These are phyloP conservation scores for Leptographium lundbergii DNA, from an alignment of 2,329 filamentous ascomycete genomes.

Conservation along the genomic window DNA sequence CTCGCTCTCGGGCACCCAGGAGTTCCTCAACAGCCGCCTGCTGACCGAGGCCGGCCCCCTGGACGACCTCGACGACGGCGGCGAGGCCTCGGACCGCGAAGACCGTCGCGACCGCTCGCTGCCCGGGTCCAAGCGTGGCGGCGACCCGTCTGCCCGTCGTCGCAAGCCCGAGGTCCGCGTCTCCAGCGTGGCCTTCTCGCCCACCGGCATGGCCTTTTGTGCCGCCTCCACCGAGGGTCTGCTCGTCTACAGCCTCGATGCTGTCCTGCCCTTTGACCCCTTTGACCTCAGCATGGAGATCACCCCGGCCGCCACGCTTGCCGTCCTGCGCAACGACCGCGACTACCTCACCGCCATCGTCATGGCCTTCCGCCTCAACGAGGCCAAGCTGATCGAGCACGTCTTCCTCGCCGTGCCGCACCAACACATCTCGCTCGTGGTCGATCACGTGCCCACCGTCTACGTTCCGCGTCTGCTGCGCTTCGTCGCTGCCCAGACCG, in stretches of 20 bases:
- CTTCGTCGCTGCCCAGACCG: slow-evolving; percentile 77
- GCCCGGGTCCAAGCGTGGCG: slow-evolving; percentile 74
- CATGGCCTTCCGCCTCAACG: slow-evolving; percentile 95
- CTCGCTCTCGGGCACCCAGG: slow-evolving; percentile 90
- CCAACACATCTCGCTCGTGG: slow-evolving; percentile 61
- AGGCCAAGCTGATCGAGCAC: slow-evolving; percentile 64
- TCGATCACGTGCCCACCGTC: slow-evolving; percentile 66
- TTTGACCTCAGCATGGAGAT: slow-evolving; percentile 93
- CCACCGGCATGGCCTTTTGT: slow-evolving; percentile 81
- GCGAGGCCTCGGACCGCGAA: slow-evolving; percentile 80
- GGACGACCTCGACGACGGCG: slow-evolving; percentile 75
- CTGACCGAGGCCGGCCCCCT: slow-evolving; percentile 82
- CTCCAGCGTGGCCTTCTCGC: slow-evolving; percentile 72
- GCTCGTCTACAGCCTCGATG: slow-evolving; percentile 85
- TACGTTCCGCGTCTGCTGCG: slow-evolving; percentile 78
- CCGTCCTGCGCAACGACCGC: slow-evolving; percentile 50
- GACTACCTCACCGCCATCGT: slow-evolving; percentile 87
- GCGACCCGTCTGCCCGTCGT: slow-evolving; percentile 67
- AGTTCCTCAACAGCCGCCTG: slow-evolving; percentile 86
- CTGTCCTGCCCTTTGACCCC: slow-evolving; percentile 75
- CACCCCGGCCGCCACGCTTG: slow-evolving; percentile 73
- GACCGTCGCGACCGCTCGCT: slow-evolving; percentile 67
- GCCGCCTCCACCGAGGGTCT: slow-evolving; percentile 90
- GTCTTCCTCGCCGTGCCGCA: slow-evolving; percentile 78
- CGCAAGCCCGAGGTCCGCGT: slow-evolving; percentile 75